Base-by-base conservation (phyloP, 2,329 filamentous ascomycete genomes). In the Bipolaris bicolor region DNA sequence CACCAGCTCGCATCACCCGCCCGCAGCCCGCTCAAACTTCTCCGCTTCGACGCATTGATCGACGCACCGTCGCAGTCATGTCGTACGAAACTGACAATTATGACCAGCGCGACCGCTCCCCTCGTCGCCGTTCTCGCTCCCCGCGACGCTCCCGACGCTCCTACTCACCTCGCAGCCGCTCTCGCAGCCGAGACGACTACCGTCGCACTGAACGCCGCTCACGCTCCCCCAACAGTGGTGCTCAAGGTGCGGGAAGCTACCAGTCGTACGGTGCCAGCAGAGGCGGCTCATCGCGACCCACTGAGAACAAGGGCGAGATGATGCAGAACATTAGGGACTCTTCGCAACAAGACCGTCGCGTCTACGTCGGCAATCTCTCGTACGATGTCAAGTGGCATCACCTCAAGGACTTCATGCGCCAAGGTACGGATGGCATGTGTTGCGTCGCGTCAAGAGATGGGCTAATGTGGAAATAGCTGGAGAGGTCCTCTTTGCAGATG, bases 351-450 rank as follows among this genome's bases (percentile, higher is more conserved):
- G 95, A 99, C 84, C 94, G 95, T 76, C 93, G 95, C 68, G 95
- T 99, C 86, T 99, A 99, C 78, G 95, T 99, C 77, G 95, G 95
- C 80, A 99, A 99, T 78, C 86, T 99, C 70, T 95, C 93, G 48
- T 99, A 99, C 83, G 95, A 99, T 84, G 95, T 99, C 78, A 99
- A 99, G 84, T 99, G 95, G 95, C 94, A 98, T 83, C 95, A 98
- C 76, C 87, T 99, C 63, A 99, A 99, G 84, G 95, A 99, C 83
- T 98, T 98, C 78, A 99, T 99, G 95, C 90, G 95, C 86, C 92
- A 97, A 88, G 94, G 95, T 98, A 84, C 83, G 90, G 67, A 66
- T 64, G 40, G 26, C 61, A 26, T 39, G 43, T 40, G 63, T 20
- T 43, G 52, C 58, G 49, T 60, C 47, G 48, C 48, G 40, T 49